Conservation (phyloP, 345 rosid genomes). For the Streptanthus diversifolius region DNA sequence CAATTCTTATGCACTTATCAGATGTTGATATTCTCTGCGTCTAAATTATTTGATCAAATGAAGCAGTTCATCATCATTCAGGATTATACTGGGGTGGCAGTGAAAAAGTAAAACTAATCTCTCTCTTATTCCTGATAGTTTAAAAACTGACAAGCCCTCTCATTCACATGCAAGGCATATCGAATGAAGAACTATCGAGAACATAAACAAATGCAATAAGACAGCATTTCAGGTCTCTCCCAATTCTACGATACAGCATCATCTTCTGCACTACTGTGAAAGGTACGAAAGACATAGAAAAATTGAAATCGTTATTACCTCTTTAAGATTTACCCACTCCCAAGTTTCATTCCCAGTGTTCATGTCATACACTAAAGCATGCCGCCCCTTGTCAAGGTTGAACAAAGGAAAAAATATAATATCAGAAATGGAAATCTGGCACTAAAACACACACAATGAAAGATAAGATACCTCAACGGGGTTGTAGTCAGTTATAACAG, state of each 20-base stretch:
- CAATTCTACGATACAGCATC: not conserved
- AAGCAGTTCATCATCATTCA: not conserved
- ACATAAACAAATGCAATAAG: not conserved
- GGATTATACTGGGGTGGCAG: not conserved
- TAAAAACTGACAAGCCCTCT: not conserved
- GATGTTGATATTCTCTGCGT: not conserved
- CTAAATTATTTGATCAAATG: not conserved
- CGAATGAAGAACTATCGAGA: not conserved
- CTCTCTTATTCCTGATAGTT: not conserved
- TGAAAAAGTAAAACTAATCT: not conserved
- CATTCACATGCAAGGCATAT: not conserved
- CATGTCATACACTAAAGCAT: conserved; percentile 91
- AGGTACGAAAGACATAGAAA: not conserved
- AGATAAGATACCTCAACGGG: conserved; percentile 54
- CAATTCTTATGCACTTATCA: not conserved
- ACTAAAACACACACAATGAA: not conserved
- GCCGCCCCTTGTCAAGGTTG: conserved; percentile 58
- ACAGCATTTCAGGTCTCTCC: not conserved
- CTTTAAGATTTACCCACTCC: conserved; percentile 99
- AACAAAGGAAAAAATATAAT: not conserved
- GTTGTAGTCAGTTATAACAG: conserved; percentile 74
- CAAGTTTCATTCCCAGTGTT: conserved; percentile 71
- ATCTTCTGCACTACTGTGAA: conserved; percentile 10
- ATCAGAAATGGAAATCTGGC: conserved; percentile 25
- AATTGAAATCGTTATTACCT: conserved; percentile 47